These are phyloP conservation scores for Phyllosticta capitalensis DNA, from an alignment of 2,329 filamentous ascomycete genomes.

Conservation along the genomic window DNA sequence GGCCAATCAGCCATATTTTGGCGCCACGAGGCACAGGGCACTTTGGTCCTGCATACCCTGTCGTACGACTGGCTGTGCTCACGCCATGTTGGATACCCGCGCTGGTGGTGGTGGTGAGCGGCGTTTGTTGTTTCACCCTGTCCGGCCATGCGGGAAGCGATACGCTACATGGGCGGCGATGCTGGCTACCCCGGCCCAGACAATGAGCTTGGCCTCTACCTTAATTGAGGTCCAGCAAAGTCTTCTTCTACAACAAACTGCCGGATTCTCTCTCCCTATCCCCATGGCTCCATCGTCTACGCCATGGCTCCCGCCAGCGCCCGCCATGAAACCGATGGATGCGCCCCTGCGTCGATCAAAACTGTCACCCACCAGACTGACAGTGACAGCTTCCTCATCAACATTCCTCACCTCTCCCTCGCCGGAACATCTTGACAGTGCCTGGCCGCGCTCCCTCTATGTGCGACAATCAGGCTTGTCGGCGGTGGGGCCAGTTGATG, in stretches of 20 bases:
- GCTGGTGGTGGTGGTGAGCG: not conserved
- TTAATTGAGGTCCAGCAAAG: not conserved
- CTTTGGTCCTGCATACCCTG: conserved; percentile 2
- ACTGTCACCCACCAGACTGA: not conserved
- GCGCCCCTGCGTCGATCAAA: not conserved
- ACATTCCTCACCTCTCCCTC: not conserved
- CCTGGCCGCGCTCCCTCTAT: not conserved
- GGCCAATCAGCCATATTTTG: conserved; percentile 2
- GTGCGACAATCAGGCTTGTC: not conserved
- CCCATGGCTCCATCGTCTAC: no score
- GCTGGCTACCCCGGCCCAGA: not conserved
- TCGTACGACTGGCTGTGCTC: conserved; percentile 4
- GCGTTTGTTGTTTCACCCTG: not conserved
- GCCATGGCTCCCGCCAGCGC: not conserved
- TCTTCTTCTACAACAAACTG: no score
- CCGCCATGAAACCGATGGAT: not conserved
- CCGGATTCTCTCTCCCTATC: not conserved
- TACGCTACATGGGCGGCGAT: not conserved
- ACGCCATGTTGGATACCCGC: conserved; percentile 1
- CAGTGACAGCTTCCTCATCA: not conserved
- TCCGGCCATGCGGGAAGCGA: not conserved
- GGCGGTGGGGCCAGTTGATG: not conserved
- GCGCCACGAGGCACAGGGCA: not conserved
- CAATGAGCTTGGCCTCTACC: not conserved
- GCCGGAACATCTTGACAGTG: not conserved